A percentile compares a stretch with the other conserved stretches of the same genome.
Evolutionary conservation across 345 rosid species (phyloP).

Genomic region (Triadica sebifera): DNA sequence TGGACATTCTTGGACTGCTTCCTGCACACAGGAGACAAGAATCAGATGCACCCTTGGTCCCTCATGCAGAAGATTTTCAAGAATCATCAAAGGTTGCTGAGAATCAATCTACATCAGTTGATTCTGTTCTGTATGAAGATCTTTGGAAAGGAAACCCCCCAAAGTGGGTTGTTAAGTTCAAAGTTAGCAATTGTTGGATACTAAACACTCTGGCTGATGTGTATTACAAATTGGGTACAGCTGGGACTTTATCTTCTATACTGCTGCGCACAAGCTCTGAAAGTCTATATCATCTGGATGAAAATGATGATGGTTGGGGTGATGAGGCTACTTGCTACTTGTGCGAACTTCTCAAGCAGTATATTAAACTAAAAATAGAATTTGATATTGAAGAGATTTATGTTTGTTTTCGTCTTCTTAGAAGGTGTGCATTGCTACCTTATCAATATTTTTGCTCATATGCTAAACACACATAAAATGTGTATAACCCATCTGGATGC

Average conservation of each 20-base stretch:
- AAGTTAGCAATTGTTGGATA: slow-evolving; percentile 45
- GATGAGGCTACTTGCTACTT: slow-evolving; percentile 45
- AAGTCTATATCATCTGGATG: slow-evolving; percentile 33
- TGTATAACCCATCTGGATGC: background rate
- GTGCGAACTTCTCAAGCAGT: slow-evolving; percentile 63
- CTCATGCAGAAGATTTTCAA: slow-evolving; percentile 32
- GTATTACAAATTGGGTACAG: slow-evolving; percentile 47
- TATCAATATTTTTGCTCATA: background rate
- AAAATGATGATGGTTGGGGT: slow-evolving; percentile 36
- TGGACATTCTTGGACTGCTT: slow-evolving; percentile 59
- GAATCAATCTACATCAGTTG: slow-evolving; percentile 30
- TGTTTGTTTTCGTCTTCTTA: slow-evolving; percentile 66
- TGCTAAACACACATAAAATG: background rate
- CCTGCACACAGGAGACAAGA: slow-evolving; percentile 53
- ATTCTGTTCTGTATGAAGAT: slow-evolving; percentile 22
- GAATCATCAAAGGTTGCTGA: slow-evolving; percentile 33
- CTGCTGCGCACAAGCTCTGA: slow-evolving; percentile 48
- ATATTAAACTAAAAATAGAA: slow-evolving; percentile 61
- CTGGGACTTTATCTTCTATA: slow-evolving; percentile 50
- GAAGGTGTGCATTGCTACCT: slow-evolving; percentile 44
- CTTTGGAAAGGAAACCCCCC: slow-evolving; percentile 86
- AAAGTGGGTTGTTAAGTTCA: slow-evolving; percentile 63
- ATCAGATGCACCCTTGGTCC: slow-evolving; percentile 30
- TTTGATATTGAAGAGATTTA: slow-evolving; percentile 78
- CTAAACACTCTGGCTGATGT: slow-evolving; percentile 54